phyloP scores from a whole-genome alignment of 1,284 basidiomycete species.

The Tranzscheliella williamsii region DNA sequence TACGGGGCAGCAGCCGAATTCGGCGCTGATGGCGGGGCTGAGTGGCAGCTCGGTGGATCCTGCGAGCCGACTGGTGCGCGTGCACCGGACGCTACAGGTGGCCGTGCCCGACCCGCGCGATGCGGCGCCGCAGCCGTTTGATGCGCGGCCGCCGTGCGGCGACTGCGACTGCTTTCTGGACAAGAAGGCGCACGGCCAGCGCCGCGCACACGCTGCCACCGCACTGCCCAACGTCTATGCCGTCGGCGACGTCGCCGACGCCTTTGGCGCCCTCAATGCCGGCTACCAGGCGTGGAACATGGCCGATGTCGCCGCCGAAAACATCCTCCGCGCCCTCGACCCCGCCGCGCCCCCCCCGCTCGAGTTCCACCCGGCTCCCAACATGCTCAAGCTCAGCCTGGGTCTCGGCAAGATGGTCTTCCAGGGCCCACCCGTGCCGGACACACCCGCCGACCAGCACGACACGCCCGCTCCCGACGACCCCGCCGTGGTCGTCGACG shows the following conservation, averaged over 20 bases:
- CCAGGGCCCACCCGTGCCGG: constrained; percentile 41
- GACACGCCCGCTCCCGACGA: constrained; percentile 12
- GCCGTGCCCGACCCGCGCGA: constrained; percentile 44
- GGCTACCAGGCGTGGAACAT: constrained; percentile 60
- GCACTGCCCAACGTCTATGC: constrained; percentile 53
- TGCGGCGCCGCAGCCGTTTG: constrained; percentile 48
- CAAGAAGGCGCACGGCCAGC: constrained; percentile 43
- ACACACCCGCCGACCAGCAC: neutral
- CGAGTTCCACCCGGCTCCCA: constrained; percentile 47
- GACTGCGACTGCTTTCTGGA: constrained; percentile 60
- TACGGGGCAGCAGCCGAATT: constrained; percentile 59
- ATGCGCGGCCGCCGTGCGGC: constrained; percentile 50
- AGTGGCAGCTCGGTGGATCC: constrained; percentile 53
- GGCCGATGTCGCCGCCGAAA: constrained; percentile 57
- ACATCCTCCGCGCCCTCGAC: constrained; percentile 51
- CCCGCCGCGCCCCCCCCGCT: constrained; percentile 13
- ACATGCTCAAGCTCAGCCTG: constrained; percentile 55
- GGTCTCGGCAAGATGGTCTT: constrained; percentile 53
- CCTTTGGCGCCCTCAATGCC: constrained; percentile 59
- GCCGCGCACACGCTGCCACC: constrained; percentile 14
- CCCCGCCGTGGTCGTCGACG: constrained; percentile 9
- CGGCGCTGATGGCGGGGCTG: constrained; percentile 52
- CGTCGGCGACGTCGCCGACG: constrained; percentile 58
- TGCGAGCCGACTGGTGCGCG: constrained; percentile 44
- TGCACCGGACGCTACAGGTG: constrained; percentile 54